Percentiles rank a stretch among this genome's conserved stretches.
Conservation (phyloP, 139 green algal genomes). For the Monoraphidium neglectum region DNA sequence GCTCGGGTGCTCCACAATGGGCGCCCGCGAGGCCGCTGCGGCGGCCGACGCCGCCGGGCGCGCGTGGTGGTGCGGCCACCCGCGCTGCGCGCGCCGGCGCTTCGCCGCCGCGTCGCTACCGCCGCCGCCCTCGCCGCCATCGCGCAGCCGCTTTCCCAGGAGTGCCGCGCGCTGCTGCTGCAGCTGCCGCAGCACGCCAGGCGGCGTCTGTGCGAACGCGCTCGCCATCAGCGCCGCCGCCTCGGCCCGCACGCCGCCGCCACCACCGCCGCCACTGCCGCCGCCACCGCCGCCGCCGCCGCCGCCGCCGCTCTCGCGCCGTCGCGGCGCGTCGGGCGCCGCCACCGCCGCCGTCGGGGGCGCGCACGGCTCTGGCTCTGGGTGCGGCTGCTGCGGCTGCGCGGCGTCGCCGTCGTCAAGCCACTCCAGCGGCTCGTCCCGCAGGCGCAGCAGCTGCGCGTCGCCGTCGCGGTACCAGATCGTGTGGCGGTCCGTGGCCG, state of each 20-base stretch:
- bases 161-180: too few relatives aligned
- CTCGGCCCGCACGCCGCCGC: not conserved
- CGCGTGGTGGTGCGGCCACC: too few relatives aligned
- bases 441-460: conserved; percentile 42
- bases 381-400: too few relatives aligned
- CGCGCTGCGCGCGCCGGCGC: too few relatives aligned
- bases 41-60: too few relatives aligned
- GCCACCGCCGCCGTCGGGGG: not conserved
- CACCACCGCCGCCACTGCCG: not conserved
- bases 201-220: not conserved
- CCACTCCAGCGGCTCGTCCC: conserved; percentile 62
- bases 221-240: not conserved
- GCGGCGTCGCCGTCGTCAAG: conserved; percentile 10
- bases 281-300: not conserved
- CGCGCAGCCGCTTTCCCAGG: too few relatives aligned
- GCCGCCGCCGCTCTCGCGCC: conserved; percentile 1
- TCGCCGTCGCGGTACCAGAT: conserved; percentile 70
- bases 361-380: too few relatives aligned
- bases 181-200: too few relatives aligned
- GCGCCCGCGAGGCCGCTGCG: too few relatives aligned
- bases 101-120: too few relatives aligned
- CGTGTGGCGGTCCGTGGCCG: conserved; percentile 37
- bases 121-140: too few relatives aligned
- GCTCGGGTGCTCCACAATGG: too few relatives aligned
- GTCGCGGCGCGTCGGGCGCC: not conserved